These are phyloP conservation scores for Phaeomoniella chlamydospora DNA, from an alignment of 2,329 filamentous ascomycete genomes.

Conservation along the genomic window DNA sequence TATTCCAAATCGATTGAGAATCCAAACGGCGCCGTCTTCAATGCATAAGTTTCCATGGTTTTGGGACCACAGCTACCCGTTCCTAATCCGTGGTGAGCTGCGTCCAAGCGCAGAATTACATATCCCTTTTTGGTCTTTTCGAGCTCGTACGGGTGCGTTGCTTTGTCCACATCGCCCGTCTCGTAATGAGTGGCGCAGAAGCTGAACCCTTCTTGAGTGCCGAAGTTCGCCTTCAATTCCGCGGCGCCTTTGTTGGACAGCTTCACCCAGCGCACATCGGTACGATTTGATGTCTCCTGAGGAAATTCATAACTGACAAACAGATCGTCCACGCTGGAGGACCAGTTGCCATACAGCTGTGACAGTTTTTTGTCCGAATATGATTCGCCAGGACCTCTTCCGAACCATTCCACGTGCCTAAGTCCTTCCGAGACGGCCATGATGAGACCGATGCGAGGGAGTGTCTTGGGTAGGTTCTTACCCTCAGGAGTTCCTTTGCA, in stretches of 20 bases:
- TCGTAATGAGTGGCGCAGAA: conserved; percentile 44
- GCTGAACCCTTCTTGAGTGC: conserved; percentile 22
- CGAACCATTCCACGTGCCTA: conserved; percentile 42
- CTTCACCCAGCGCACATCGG: conserved; percentile 43
- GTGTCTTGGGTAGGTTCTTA: conserved; percentile 5
- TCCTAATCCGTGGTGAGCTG: conserved; percentile 17
- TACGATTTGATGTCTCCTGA: conserved; percentile 53
- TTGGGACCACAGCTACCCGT: conserved; percentile 11
- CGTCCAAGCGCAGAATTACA: conserved; percentile 14
- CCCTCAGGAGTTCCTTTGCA: conserved; percentile 14
- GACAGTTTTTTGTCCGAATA: conserved; percentile 53
- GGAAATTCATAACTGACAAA: conserved; percentile 50
- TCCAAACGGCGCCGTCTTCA: conserved; percentile 3
- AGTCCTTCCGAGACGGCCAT: conserved; percentile 34
- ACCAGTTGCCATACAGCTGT: conserved; percentile 38
- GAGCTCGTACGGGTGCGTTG: conserved; percentile 51
- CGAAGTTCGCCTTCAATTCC: conserved; percentile 2
- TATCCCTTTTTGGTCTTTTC: conserved; percentile 11
- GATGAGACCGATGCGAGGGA: conserved; percentile 49
- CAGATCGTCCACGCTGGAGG: conserved; percentile 29
- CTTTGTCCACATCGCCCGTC: conserved; percentile 37
- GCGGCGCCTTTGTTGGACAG: not conserved
- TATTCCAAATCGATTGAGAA: conserved; percentile 3
- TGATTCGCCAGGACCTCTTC: conserved; percentile 49
- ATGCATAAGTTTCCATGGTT: conserved; percentile 6